A percentile compares a stretch with the other conserved stretches of the same genome.
These are phyloP conservation scores for Colletotrichum cordylinicola DNA, from an alignment of 2,329 filamentous ascomycete genomes.

Conservation along the genomic window DNA sequence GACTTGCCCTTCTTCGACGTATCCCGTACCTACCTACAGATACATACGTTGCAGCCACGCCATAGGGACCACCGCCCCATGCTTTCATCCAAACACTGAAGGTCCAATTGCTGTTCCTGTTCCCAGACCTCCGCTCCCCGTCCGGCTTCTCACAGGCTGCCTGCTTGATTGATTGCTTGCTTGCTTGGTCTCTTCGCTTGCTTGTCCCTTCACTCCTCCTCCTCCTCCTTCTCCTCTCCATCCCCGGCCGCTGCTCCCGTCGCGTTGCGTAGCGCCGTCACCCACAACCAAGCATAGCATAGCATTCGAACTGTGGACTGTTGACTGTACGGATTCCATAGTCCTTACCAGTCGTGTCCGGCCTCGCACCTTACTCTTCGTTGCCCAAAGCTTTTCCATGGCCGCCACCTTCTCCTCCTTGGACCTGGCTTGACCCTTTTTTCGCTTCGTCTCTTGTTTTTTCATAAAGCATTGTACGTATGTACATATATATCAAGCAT, in stretches of 20 bases:
- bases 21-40: neutral
- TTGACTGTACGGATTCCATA: neutral
- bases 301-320: neutral
- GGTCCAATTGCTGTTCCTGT: slow-evolving; percentile 6
- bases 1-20: slow-evolving; percentile 1
- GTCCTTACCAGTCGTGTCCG: slow-evolving; percentile 1
- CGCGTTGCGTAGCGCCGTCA: slow-evolving; percentile 1
- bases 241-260: slow-evolving; percentile 8
- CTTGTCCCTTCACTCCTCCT: neutral
- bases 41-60: neutral
- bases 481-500: slow-evolving; percentile 58
- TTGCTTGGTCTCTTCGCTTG: neutral
- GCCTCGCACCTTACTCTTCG: slow-evolving; percentile 12
- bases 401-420: slow-evolving; percentile 25
- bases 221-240: neutral
- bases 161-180: slow-evolving; percentile 1
- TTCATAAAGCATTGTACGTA: slow-evolving; percentile 31
- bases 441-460: slow-evolving; percentile 24
- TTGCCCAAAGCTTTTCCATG: slow-evolving; percentile 40
- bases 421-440: slow-evolving; percentile 27
- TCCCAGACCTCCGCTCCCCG: neutral
- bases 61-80: slow-evolving; percentile 12
- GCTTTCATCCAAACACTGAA: slow-evolving; percentile 19
- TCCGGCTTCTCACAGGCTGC: slow-evolving; percentile 20
- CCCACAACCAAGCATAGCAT: slow-evolving; percentile 7